phyloP scores from a whole-genome alignment of 2,329 filamentous ascomycete genomes.

The Pseudogymnoascus sp. region DNA sequence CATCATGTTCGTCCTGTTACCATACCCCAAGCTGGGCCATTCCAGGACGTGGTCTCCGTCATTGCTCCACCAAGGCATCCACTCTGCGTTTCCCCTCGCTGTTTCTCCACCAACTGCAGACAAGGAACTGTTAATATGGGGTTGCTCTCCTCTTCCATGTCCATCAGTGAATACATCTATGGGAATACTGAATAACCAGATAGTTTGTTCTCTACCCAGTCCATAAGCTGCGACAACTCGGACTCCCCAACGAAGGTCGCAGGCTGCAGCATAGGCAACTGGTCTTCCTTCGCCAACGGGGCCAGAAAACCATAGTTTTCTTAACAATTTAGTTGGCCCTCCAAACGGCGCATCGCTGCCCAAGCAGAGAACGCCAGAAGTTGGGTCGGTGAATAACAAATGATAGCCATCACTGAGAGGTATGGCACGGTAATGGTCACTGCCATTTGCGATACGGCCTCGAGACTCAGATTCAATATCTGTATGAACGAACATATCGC shows the following conservation, averaged over 20 bases:
- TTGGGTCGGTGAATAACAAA: slow-evolving; percentile 57
- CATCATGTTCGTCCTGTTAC: background rate
- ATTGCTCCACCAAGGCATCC: slow-evolving; percentile 35
- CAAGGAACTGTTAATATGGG: background rate
- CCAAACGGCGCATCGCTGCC: slow-evolving; percentile 52
- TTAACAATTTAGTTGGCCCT: slow-evolving; percentile 49
- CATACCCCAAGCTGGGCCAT: slow-evolving; percentile 15
- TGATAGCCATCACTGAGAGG: slow-evolving; percentile 60
- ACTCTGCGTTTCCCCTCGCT: slow-evolving; percentile 20
- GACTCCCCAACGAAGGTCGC: slow-evolving; percentile 51
- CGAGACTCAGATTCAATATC: slow-evolving; percentile 14
- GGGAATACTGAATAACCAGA: slow-evolving; percentile 57
- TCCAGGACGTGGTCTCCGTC: slow-evolving; percentile 18
- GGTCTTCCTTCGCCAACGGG: slow-evolving; percentile 34
- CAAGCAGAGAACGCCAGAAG: slow-evolving; percentile 48
- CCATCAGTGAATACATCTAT: slow-evolving; percentile 44
- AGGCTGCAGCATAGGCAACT: slow-evolving; percentile 47
- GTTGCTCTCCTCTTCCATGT: slow-evolving; percentile 13
- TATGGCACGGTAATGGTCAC: slow-evolving; percentile 56
- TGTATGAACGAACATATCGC: slow-evolving; percentile 12
- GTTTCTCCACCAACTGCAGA: slow-evolving; percentile 3
- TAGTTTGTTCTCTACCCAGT: slow-evolving; percentile 32
- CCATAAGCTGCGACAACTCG: slow-evolving; percentile 52
- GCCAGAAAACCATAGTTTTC: slow-evolving; percentile 47
- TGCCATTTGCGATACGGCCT: slow-evolving; percentile 18